phyloP scores from a whole-genome alignment of 83 land plant species.

The Larix sibirica region DNA sequence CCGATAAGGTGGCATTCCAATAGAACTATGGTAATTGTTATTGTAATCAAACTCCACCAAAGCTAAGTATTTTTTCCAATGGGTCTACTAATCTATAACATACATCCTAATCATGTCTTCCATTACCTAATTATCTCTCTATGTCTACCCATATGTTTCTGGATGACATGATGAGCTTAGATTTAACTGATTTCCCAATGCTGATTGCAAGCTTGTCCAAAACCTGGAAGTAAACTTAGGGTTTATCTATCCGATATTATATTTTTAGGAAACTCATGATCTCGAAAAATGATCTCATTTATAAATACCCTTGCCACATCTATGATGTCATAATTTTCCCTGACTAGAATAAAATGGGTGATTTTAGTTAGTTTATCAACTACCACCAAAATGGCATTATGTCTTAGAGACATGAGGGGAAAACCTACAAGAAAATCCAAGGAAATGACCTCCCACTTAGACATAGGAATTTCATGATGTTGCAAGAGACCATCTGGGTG shows the following conservation, averaged over 20 bases:
- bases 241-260: background rate
- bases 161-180: background rate
- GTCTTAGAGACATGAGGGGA: background rate
- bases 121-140: background rate
- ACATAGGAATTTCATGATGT: background rate
- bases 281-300: background rate
- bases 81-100: no score
- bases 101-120: no score
- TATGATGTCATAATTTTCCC: no score
- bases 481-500: background rate
- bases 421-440: background rate
- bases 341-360: no score
- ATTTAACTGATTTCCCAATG: background rate
- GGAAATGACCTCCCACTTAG: background rate
- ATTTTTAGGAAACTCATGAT: background rate
- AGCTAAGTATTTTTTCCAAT: no score
- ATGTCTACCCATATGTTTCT: background rate
- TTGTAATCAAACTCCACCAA: no score
- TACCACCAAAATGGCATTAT: no score
- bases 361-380: no score
- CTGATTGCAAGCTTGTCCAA: background rate
- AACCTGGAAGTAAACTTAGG: background rate
- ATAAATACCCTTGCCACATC: no score
- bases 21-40: no score
- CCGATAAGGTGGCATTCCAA: no score